Percentiles rank a stretch among this genome's conserved stretches.
phyloP scores from a whole-genome alignment of 2,329 filamentous ascomycete species.

The Hypoxylon sp. region DNA sequence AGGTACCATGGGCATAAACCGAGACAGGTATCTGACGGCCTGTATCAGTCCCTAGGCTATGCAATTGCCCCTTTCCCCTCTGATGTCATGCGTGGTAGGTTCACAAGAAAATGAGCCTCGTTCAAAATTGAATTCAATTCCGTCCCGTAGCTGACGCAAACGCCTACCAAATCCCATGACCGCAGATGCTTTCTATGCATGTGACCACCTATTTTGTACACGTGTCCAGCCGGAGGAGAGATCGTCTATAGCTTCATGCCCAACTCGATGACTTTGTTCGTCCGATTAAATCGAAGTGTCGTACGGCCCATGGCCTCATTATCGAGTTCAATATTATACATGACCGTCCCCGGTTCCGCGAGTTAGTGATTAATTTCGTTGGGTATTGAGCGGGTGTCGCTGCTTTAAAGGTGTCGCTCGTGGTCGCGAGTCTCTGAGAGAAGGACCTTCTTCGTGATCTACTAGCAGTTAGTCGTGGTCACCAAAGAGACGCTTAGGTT shows the following conservation, averaged over 20 bases:
- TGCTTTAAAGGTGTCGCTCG: conserved; percentile 44
- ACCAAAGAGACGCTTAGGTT: background rate
- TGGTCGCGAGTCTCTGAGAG: conserved; percentile 36
- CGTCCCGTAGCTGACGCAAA: conserved; percentile 49
- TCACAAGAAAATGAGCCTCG: conserved; percentile 19
- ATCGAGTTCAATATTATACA: conserved; percentile 50
- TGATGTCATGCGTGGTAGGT: conserved; percentile 9
- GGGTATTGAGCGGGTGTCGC: conserved; percentile 15
- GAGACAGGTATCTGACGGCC: background rate
- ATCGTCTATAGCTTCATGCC: conserved; percentile 62
- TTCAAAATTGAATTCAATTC: conserved; percentile 46
- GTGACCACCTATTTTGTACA: conserved; percentile 65
- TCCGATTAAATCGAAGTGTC: conserved; percentile 42
- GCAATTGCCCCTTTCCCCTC: background rate
- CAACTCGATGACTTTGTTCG: conserved; percentile 43
- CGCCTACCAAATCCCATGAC: conserved; percentile 52
- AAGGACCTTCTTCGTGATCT: conserved; percentile 50
- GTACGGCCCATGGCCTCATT: conserved; percentile 39
- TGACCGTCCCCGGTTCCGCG: conserved; percentile 27
- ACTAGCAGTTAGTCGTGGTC: conserved; percentile 42
- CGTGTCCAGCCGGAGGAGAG: conserved; percentile 64
- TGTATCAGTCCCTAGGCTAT: background rate
- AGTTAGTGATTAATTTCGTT: conserved; percentile 28
- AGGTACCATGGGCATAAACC: background rate
- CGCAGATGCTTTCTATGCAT: conserved; percentile 57